Evolutionary conservation across 768 basidiomycete species (phyloP).

Genomic region (Cyclocybe aegerita): DNA sequence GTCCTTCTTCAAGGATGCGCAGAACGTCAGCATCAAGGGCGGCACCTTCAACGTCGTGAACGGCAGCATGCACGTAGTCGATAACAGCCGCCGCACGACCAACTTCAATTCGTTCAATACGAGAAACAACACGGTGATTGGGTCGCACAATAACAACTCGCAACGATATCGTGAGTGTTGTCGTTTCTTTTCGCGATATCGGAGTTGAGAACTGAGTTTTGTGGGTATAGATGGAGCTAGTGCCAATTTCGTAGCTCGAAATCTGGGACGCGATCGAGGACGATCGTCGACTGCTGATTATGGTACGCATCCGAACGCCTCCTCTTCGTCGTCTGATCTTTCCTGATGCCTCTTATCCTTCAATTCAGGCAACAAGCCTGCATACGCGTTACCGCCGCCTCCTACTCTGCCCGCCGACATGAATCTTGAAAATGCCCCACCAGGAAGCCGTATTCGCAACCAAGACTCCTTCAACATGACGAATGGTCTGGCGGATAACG

Average conservation of each 20-base stretch:
- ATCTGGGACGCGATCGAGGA: too few relatives aligned
- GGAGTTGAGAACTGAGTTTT: too few relatives aligned
- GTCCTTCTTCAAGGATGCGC: constrained; percentile 14
- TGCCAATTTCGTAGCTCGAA: background rate
- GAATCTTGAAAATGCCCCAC: background rate
- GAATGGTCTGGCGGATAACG: background rate
- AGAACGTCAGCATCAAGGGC: constrained; percentile 12
- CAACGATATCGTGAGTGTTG: constrained; percentile 1
- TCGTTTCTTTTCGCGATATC: background rate
- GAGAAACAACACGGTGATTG: background rate
- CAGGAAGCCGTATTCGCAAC: background rate
- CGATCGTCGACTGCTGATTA: background rate
- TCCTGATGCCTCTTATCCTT: background rate
- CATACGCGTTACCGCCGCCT: constrained; percentile 1
- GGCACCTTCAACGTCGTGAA: constrained; percentile 13
- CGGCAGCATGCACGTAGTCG: constrained; percentile 5
- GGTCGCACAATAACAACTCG: constrained; percentile 6
- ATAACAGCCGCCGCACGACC: constrained; percentile 12
- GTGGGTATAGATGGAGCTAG: background rate
- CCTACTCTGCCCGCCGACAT: background rate
- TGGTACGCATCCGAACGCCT: background rate
- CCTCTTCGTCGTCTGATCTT: background rate
- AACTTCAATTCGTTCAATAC: constrained; percentile 17
- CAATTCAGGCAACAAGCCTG: background rate
- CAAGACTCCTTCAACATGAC: constrained; percentile 4